Evolutionary conservation across 2,329 filamentous ascomycete genomes (phyloP).

Genomic region (Phaeoacremonium minimum): DNA sequence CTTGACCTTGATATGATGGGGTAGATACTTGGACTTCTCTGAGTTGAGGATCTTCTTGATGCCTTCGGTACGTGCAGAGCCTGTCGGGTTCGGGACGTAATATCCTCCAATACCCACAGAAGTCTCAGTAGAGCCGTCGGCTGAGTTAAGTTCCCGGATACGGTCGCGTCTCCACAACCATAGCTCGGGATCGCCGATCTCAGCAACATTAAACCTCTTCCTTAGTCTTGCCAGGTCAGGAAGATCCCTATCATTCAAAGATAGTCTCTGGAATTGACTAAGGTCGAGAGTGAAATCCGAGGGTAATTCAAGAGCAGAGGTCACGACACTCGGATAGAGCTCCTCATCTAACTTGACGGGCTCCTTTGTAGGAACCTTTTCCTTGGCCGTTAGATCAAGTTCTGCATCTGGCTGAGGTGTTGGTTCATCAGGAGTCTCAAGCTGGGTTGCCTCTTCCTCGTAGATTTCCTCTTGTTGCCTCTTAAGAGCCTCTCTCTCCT

Average conservation of each 20-base stretch:
- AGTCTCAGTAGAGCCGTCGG: conserved; percentile 19
- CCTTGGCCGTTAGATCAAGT: conserved; percentile 27
- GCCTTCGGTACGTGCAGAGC: conserved; percentile 86
- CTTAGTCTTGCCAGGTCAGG: conserved; percentile 45
- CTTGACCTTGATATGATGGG: conserved; percentile 94
- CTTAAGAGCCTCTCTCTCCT: conserved; percentile 61
- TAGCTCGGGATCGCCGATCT: conserved; percentile 45
- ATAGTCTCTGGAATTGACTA: conserved; percentile 36
- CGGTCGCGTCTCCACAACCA: conserved; percentile 56
- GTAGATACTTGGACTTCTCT: conserved; percentile 96
- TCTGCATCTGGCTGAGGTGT: conserved; percentile 18
- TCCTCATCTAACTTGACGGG: conserved; percentile 33
- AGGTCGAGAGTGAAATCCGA: conserved; percentile 40
- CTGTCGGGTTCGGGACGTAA: conserved; percentile 82
- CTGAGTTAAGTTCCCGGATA: conserved; percentile 50
- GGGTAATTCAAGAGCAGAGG: conserved; percentile 40
- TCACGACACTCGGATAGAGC: conserved; percentile 43
- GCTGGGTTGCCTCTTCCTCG: conserved; percentile 36
- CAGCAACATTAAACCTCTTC: conserved; percentile 38
- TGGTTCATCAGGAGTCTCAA: conserved; percentile 24
- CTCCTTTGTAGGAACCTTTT: conserved; percentile 24
- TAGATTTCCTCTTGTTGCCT: conserved; percentile 46
- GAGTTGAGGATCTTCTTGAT: conserved; percentile 94
- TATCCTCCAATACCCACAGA: conserved; percentile 50
- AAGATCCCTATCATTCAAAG: conserved; percentile 37